Evolutionary conservation across 257 asterid genomes (phyloP).

Genomic region (Nyctanthes arbortristis): DNA sequence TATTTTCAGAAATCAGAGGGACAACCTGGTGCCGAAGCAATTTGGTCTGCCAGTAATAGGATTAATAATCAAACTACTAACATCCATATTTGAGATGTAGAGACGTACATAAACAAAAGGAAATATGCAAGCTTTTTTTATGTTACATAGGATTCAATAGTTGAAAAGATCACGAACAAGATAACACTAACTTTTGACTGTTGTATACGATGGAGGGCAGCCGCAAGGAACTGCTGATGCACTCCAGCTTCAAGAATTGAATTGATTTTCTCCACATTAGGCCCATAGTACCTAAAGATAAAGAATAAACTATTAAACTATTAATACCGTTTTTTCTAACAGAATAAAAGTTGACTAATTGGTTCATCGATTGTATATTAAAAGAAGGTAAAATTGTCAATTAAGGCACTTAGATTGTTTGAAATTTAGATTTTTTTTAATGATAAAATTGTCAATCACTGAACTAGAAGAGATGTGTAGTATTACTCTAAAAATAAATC

Average conservation of each 20-base stretch:
- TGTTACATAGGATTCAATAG: no score
- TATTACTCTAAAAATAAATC: not conserved
- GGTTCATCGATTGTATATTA: no score
- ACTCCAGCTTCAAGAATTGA: slow-evolving; percentile 57
- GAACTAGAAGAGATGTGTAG: no score
- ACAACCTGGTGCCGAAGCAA: slow-evolving; percentile 38
- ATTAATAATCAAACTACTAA: not conserved
- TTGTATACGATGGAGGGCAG: slow-evolving; percentile 48
- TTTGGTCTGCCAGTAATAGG: slow-evolving; percentile 37
- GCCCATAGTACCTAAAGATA: slow-evolving; percentile 42
- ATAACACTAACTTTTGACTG: slow-evolving; percentile 35
- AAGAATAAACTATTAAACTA: not conserved
- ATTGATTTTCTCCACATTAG: slow-evolving; percentile 43
- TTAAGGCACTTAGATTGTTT: no score
- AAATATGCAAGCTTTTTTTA: not conserved
- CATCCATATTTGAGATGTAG: not conserved
- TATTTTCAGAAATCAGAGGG: slow-evolving; percentile 22
- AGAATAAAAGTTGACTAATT: not conserved
- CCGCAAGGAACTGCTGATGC: slow-evolving; percentile 47
- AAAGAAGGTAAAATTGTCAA: no score
- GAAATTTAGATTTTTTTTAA: no score
- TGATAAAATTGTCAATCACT: no score
- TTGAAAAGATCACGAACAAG: not conserved
- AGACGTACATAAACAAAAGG: not conserved
- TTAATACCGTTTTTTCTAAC: slow-evolving; percentile 7